phyloP scores from a whole-genome alignment of 441 rosid species.

The Codiaeum variegatum region DNA sequence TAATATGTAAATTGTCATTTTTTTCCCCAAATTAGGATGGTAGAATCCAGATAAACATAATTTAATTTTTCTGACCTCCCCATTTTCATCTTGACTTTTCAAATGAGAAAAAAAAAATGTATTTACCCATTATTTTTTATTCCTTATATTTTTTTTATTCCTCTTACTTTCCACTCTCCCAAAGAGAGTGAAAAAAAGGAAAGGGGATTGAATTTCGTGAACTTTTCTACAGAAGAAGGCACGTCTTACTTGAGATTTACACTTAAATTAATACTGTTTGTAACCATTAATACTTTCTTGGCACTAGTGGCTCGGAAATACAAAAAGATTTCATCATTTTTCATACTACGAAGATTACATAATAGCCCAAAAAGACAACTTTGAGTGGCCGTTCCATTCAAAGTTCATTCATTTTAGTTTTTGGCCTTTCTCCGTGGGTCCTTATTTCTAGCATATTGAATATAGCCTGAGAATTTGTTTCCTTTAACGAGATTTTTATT shows the following conservation, averaged over 20 bases:
- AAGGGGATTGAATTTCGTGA: not conserved
- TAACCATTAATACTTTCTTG: not conserved
- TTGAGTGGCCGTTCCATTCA: not conserved
- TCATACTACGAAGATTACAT: not conserved
- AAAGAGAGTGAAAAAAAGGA: no score
- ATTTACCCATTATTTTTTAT: no score
- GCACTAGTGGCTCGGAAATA: not conserved
- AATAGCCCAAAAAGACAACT: not conserved
- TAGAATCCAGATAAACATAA: no score
- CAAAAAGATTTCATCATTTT: constrained; percentile 1
- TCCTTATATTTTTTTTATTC: no score
- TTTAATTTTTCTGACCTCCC: no score
- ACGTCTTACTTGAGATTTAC: no score
- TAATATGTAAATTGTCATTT: no score
- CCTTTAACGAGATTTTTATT: not conserved
- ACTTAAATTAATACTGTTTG: no score
- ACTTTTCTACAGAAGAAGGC: not conserved
- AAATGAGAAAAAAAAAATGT: no score
- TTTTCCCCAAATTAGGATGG: no score
- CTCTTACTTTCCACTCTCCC: no score
- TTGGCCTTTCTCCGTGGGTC: not conserved
- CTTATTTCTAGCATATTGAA: not conserved
- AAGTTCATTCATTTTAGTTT: not conserved
- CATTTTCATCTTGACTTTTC: no score
- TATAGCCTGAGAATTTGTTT: not conserved